phyloP scores from a whole-genome alignment of 164 flowering plant genomes.

The Umbellularia californica region DNA sequence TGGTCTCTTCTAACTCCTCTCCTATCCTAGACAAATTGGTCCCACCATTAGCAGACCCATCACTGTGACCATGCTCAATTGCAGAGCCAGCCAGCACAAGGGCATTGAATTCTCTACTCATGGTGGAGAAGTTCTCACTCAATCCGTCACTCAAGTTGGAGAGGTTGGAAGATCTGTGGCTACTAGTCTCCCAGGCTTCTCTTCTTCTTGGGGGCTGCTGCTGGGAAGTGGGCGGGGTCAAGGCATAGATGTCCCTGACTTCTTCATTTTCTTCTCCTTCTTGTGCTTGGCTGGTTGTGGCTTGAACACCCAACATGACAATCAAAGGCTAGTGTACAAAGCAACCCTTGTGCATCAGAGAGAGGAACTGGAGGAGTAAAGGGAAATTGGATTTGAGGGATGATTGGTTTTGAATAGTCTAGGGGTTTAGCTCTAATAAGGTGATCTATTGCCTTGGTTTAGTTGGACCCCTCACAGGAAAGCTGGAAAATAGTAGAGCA shows the following conservation, averaged over 20 bases:
- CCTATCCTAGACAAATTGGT: conserved; percentile 7
- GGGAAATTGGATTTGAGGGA: neutral
- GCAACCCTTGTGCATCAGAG: neutral
- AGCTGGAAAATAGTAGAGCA: too few species aligned
- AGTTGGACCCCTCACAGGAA: too few species aligned
- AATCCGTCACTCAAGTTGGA: conserved; percentile 37
- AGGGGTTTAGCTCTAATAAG: too few species aligned
- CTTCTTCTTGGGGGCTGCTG: conserved; percentile 14
- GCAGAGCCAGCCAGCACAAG: conserved; percentile 38
- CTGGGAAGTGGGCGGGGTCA: conserved; percentile 37
- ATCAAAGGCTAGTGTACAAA: neutral
- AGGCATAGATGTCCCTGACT: conserved; percentile 68
- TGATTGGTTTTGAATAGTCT: neutral
- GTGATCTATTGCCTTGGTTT: too few species aligned
- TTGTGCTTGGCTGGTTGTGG: conserved; percentile 9
- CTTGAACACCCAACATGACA: conserved; percentile 29
- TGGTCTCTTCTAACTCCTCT: conserved; percentile 24
- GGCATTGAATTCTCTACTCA: conserved; percentile 43
- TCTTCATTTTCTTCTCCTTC: conserved; percentile 13
- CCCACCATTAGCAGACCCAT: neutral
- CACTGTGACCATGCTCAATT: conserved; percentile 1
- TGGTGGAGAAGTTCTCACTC: conserved; percentile 26
- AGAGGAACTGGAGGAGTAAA: neutral
- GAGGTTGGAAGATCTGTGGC: conserved; percentile 44
- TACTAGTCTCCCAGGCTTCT: conserved; percentile 51